Percentiles rank a stretch among this genome's conserved stretches.
These are phyloP conservation scores for Sphenostylis stenocarpa DNA, from an alignment of 306 rosid genomes.

Conservation along the genomic window DNA sequence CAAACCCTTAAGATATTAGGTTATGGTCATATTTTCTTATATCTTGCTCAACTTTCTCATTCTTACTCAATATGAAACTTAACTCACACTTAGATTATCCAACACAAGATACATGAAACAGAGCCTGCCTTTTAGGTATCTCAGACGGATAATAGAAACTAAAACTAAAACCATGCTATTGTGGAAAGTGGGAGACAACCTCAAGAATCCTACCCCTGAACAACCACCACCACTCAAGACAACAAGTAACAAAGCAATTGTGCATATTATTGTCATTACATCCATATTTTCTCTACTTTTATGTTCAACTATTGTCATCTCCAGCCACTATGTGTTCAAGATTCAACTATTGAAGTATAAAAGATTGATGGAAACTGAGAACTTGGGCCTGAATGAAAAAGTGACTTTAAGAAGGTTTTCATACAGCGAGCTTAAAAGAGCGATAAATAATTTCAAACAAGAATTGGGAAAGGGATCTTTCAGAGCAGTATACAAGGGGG, in stretches of 20 bases:
- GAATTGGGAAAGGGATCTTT: conserved; percentile 45
- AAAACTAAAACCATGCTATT: not conserved
- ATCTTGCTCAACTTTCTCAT: no score
- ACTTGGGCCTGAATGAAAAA: not conserved
- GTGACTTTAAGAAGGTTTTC: not conserved
- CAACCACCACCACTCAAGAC: conserved; percentile 9
- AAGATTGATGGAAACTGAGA: conserved; percentile 23
- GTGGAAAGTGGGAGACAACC: conserved; percentile 32
- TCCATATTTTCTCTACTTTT: not conserved
- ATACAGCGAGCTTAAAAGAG: conserved; percentile 33
- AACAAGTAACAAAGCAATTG: conserved; percentile 23
- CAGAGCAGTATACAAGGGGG: conserved; percentile 43
- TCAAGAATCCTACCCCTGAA: not conserved
- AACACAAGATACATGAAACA: no score
- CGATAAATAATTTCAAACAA: conserved; percentile 37
- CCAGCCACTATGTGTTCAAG: conserved; percentile 29
- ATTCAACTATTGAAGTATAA: conserved; percentile 33
- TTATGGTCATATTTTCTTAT: no score
- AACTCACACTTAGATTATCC: no score
- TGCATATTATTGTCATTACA: conserved; percentile 13
- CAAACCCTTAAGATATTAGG: no score
- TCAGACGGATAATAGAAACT: not conserved
- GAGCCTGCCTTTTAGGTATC: conserved; percentile 39
- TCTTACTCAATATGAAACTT: no score
- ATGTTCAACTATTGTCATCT: conserved; percentile 11